Evolutionary conservation across 2,329 filamentous ascomycete species (phyloP).

Genomic region (Talaromyces sp.): DNA sequence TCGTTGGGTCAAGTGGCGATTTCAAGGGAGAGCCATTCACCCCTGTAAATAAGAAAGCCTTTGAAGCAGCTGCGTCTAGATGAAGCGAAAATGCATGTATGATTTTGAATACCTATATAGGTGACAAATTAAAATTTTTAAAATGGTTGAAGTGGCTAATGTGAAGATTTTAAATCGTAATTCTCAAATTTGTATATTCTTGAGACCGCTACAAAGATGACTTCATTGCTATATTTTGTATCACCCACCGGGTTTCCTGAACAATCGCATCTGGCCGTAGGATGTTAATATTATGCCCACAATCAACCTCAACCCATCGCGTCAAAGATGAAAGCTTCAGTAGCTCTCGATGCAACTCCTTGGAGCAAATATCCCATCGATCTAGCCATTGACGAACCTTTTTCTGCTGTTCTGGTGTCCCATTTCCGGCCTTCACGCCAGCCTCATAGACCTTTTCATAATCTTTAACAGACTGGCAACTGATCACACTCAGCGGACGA

Average conservation of each 20-base stretch:
- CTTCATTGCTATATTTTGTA: neutral
- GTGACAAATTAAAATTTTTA: neutral
- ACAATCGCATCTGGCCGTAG: conserved; percentile 33
- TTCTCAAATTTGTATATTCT: neutral
- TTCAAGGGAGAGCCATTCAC: conserved; percentile 6
- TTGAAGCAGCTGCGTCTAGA: neutral
- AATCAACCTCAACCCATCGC: conserved; percentile 29
- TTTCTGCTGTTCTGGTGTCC: conserved; percentile 25
- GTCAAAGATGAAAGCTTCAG: conserved; percentile 26
- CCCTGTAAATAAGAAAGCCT: conserved; percentile 6
- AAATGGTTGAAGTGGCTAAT: neutral
- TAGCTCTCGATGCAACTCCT: conserved; percentile 28
- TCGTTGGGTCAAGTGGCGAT: neutral
- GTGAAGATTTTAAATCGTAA: neutral
- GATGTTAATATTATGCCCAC: conserved; percentile 37
- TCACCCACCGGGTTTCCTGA: conserved; percentile 32
- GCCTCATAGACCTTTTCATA: conserved; percentile 29
- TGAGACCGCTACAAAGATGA: neutral
- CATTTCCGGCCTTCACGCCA: conserved; percentile 30
- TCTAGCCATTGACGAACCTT: conserved; percentile 26
- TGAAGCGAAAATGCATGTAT: neutral
- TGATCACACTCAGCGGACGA: conserved; percentile 33
- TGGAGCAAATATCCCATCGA: conserved; percentile 24
- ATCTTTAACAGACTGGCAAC: conserved; percentile 27
- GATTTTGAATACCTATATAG: neutral